phyloP scores from a whole-genome alignment of 768 basidiomycete species.

The Ramaria sp. region DNA sequence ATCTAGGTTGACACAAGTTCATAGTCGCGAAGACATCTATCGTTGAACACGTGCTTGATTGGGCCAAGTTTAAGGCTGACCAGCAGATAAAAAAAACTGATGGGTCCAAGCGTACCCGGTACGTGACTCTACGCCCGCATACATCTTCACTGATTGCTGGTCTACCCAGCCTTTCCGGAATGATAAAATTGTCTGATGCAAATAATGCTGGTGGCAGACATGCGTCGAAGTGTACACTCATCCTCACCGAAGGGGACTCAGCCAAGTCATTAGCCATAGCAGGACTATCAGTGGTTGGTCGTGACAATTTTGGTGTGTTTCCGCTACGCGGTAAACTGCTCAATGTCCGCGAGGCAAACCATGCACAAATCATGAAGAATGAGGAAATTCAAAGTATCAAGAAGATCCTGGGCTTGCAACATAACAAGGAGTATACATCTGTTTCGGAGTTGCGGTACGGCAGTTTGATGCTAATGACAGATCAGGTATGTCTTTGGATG shows the following conservation, averaged over 20 bases:
- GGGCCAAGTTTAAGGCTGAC: constrained; percentile 96
- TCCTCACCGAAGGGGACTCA: constrained; percentile 97
- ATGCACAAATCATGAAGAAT: constrained; percentile 97
- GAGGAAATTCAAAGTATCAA: constrained; percentile 95
- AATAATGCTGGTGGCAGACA: constrained; percentile 89
- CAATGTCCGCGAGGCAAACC: constrained; percentile 93
- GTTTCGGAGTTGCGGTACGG: constrained; percentile 76
- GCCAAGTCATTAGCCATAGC: constrained; percentile 95
- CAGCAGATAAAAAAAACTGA: constrained; percentile 95
- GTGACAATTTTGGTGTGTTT: constrained; percentile 96
- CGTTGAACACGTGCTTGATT: constrained; percentile 84
- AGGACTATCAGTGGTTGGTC: constrained; percentile 88
- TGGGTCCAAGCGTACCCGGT: constrained; percentile 82
- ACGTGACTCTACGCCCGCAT: constrained; percentile 13
- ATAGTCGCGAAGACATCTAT: constrained; percentile 82
- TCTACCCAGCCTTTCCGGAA: constrained; percentile 61
- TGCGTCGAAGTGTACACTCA: constrained; percentile 81
- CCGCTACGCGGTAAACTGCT: constrained; percentile 93
- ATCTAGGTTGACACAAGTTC: constrained; percentile 1
- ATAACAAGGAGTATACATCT: constrained; percentile 78
- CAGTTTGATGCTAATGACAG: constrained; percentile 97
- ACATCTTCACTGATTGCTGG: background rate
- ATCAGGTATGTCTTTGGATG: constrained; percentile 60
- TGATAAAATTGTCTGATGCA: constrained; percentile 91
- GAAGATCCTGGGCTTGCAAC: constrained; percentile 94